phyloP scores from a whole-genome alignment of 202 grass and related monocot genomes.

The Brachypodium distachyon region DNA sequence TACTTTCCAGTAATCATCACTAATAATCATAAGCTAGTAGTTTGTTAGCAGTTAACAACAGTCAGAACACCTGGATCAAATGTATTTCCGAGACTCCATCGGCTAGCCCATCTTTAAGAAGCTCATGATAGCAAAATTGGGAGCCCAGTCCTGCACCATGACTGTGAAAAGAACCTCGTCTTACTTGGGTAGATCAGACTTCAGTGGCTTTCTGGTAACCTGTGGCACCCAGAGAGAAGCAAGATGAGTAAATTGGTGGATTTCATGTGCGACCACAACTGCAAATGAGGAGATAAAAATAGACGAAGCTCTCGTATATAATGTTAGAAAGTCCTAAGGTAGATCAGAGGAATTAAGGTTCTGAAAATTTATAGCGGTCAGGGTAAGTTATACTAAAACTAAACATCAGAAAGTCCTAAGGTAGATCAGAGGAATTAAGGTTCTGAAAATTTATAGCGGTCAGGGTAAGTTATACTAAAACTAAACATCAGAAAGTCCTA shows the following conservation, averaged over 20 bases:
- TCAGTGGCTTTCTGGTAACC: conserved; percentile 97
- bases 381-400: neutral
- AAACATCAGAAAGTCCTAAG: too few species aligned
- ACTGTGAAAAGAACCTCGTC: neutral
- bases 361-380: too few species aligned
- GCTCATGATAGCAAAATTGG: conserved; percentile 6
- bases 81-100: neutral
- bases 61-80: conserved; percentile 13
- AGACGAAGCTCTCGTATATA: neutral
- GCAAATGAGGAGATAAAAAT: neutral
- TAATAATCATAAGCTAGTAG: conserved; percentile 8
- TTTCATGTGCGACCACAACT: neutral
- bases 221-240: conserved; percentile 32
- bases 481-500: neutral
- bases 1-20: conserved; percentile 2
- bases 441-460: too few species aligned
- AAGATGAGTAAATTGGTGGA: neutral
- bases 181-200: conserved; percentile 21
- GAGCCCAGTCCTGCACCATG: neutral
- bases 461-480: neutral
- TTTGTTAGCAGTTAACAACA: conserved; percentile 32
- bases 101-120: conserved; percentile 10
- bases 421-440: too few species aligned
- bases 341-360: too few species aligned
- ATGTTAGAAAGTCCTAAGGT: too few species aligned